These are phyloP conservation scores for Corymbia citriodora DNA, from an alignment of 441 rosid genomes.

Conservation along the genomic window DNA sequence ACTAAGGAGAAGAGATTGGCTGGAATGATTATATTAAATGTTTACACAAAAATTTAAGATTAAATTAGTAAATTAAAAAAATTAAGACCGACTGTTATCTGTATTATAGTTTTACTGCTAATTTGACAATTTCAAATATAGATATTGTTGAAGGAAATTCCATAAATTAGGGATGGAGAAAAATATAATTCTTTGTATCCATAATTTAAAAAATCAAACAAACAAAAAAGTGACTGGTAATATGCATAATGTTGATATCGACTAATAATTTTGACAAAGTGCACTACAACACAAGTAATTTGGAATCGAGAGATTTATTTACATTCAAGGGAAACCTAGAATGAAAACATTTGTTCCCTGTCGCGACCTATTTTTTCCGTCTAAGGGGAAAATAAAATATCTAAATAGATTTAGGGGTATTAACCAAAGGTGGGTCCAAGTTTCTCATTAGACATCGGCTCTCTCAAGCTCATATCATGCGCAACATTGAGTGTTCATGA, in stretches of 20 bases:
- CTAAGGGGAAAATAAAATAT: no score
- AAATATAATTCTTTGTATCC: background rate
- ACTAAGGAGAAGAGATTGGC: background rate
- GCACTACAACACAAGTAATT: background rate
- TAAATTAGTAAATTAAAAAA: background rate
- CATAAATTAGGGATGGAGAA: background rate
- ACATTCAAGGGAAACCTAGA: background rate
- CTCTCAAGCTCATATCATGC: no score
- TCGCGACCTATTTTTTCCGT: no score
- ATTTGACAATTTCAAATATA: no score
- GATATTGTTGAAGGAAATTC: background rate
- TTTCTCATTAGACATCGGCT: no score
- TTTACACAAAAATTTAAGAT: fast-evolving
- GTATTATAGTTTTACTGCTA: background rate
- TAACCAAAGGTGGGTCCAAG: no score
- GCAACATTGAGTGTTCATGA: no score
- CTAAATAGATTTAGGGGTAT: no score
- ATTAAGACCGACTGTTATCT: background rate
- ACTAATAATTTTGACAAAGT: background rate
- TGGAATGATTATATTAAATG: background rate
- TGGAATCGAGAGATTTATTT: background rate
- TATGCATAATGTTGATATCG: background rate
- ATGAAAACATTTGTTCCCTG: no score
- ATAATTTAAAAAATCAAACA: background rate
- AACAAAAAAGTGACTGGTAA: background rate